Evolutionary conservation across 1,284 basidiomycete genomes (phyloP).

Genomic region (Ganoderma lucidum): DNA sequence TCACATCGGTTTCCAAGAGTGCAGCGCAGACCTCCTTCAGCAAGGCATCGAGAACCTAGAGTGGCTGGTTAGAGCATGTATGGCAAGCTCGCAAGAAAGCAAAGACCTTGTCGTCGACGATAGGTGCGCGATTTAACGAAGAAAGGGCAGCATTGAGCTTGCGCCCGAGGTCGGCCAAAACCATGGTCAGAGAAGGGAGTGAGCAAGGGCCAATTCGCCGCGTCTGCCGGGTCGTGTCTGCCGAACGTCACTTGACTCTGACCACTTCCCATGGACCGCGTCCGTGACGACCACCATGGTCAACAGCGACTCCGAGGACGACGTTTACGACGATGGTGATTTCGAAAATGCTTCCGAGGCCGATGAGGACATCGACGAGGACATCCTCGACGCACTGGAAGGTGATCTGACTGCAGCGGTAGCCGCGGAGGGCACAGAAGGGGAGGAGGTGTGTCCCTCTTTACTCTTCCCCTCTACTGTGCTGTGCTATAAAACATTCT

Average conservation of each 20-base stretch:
- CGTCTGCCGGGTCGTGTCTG: conserved; percentile 9
- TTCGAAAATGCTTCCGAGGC: conserved; percentile 55
- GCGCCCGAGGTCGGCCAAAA: conserved; percentile 94
- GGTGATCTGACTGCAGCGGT: conserved; percentile 60
- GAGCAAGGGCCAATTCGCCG: conserved; percentile 13
- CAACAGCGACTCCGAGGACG: conserved; percentile 68
- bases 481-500: conserved; percentile 1
- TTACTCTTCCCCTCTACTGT: conserved; percentile 7
- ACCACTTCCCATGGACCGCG: conserved; percentile 24
- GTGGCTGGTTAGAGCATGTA: conserved; percentile 21
- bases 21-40: conserved; percentile 97
- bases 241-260: conserved; percentile 28
- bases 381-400: conserved; percentile 58
- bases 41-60: conserved; percentile 89
- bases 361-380: conserved; percentile 63
- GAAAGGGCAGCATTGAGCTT: conserved; percentile 95
- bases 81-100: conserved; percentile 15
- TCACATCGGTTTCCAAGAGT: conserved; percentile 96
- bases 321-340: conserved; percentile 60
- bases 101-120: conserved; percentile 89
- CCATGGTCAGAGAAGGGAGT: conserved; percentile 67
- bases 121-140: conserved; percentile 85
- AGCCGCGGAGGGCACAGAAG: conserved; percentile 56
- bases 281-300: conserved; percentile 48
- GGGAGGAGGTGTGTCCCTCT: conserved; percentile 37